Base-by-base conservation (phyloP, 2,329 filamentous ascomycete species). In the Exophiala xenobiotica region DNA sequence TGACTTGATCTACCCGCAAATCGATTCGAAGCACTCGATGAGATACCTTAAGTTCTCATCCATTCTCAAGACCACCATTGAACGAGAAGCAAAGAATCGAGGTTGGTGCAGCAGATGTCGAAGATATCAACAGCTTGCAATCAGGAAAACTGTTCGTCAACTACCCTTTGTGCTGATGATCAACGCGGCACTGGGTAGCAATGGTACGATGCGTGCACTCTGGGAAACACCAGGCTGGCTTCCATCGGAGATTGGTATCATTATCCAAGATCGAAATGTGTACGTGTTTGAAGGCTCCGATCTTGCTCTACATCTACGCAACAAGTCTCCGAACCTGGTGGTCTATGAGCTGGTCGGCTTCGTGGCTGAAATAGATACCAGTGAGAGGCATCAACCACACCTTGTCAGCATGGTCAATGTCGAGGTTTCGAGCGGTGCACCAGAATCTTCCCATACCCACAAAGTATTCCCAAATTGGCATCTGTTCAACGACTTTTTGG, bases 261-360 rank as follows among this genome's bases (percentile, higher is more conserved):
- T 95, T 51, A 82, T 96, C 51, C 88, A 95, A 53, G 83, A 88
- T 63, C 90, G 89, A n/a, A 88, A 95, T 64, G 88, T 97, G 65
- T 91, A 89, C 69, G 96, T 91, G 69, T 97, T 90, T 59, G 91
- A 99, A 69, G 92, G 93, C 2, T 86, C 95, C 46, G 91, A 97
- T 63, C 71, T 99, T 58, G 86, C 86, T 65, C 72, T 88, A 41
- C 88, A 93, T 61, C 72, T 95, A 18, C 86, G 92, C 64, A 81
- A 87, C 24, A 88, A 87, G 18, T 85, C 86, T 5, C 87, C 91
- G 52, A 85, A 87, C 44, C 87, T 97, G 42, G 83, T 85, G 9
- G 86, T 97, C 0, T 99, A 96, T 68, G 95, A 96, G 53, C 76
- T 99, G 20, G 84, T 96, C 9, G 93, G 93, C 2, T 77, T 96